A percentile compares a stretch with the other conserved stretches of the same genome.
Conservation (phyloP, 192 early-diverging fungal species). For the Pilobolus umbonatus region DNA sequence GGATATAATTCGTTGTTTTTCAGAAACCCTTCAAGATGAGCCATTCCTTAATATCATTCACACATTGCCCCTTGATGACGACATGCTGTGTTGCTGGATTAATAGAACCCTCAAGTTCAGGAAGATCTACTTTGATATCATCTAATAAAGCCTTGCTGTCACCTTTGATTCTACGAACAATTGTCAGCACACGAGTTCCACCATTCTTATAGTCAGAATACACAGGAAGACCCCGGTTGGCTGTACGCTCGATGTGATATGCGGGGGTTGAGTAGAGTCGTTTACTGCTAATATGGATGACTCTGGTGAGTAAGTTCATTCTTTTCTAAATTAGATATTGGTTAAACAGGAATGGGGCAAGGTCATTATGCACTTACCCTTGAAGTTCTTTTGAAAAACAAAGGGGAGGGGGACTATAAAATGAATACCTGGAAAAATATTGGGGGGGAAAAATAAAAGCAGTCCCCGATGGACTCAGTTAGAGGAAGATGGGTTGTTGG, state of each 20-base stretch:
- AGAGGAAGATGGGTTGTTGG: too few relatives aligned
- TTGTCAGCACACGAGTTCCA: slow-evolving; percentile 54
- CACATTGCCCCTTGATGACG: slow-evolving; percentile 50
- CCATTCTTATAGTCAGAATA: slow-evolving; percentile 69
- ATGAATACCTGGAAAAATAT: too few relatives aligned
- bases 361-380: too few relatives aligned
- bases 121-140: slow-evolving; percentile 28
- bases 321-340: too few relatives aligned
- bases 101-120: slow-evolving; percentile 23
- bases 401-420: too few relatives aligned
- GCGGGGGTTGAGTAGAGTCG: slow-evolving; percentile 27
- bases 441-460: too few relatives aligned
- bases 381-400: too few relatives aligned
- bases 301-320: too few relatives aligned
- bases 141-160: slow-evolving; percentile 45
- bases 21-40: slow-evolving; percentile 54
- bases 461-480: too few relatives aligned
- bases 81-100: slow-evolving; percentile 46
- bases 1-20: not conserved
- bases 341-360: too few relatives aligned
- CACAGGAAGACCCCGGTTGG: slow-evolving; percentile 58
- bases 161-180: slow-evolving; percentile 69
- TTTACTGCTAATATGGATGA: too few relatives aligned
- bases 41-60: slow-evolving; percentile 47
- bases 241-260: slow-evolving; percentile 64